A percentile compares a stretch with the other conserved stretches of the same genome.
Conservation (phyloP, 768 basidiomycete genomes). For the Melanogaster broomeanus region DNA sequence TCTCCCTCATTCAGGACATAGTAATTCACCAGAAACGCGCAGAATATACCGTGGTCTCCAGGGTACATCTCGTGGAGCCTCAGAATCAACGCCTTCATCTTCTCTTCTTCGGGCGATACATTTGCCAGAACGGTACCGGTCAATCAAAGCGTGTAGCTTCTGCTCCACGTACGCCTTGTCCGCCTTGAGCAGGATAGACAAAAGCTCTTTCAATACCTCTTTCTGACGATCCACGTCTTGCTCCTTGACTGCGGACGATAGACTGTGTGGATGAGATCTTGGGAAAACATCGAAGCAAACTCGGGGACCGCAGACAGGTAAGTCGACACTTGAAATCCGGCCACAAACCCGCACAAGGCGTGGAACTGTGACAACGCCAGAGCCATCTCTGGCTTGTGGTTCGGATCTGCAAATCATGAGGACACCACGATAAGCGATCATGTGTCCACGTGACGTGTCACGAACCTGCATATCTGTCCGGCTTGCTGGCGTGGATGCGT, state of each 20-base stretch:
- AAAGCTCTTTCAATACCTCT: background rate
- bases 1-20: conserved; percentile 51
- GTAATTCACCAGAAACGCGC: conserved; percentile 55
- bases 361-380: conserved; percentile 47
- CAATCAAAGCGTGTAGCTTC: background rate
- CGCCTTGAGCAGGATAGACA: background rate
- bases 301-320: conserved; percentile 5
- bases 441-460: no score
- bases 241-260: background rate
- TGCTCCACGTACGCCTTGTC: background rate
- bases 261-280: background rate
- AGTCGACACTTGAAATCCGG: background rate
- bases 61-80: conserved; percentile 51
- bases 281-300: conserved; percentile 2
- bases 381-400: conserved; percentile 65
- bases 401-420: conserved; percentile 42
- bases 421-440: no score
- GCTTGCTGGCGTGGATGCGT: conserved; percentile 42
- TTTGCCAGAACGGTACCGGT: conserved; percentile 7
- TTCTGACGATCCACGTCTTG: background rate
- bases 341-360: conserved; percentile 18
- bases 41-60: conserved; percentile 55
- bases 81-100: conserved; percentile 36
- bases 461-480: conserved; percentile 26
- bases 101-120: conserved; percentile 12